phyloP scores from a whole-genome alignment of 2,329 filamentous ascomycete genomes.

The Fusarium newnesense region DNA sequence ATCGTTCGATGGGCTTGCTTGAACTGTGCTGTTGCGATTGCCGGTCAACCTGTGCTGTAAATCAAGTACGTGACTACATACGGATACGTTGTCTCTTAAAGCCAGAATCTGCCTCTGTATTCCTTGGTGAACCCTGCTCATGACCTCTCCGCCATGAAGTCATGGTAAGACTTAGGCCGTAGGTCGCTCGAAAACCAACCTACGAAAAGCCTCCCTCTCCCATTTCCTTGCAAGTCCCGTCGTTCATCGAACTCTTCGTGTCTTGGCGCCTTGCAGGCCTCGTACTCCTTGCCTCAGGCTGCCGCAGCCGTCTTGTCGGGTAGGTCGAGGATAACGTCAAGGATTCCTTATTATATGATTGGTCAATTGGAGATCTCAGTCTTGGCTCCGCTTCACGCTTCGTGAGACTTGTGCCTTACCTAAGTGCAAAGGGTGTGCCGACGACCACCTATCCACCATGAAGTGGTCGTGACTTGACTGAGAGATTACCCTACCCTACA shows the following conservation, averaged over 20 bases:
- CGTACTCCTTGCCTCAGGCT: constrained; percentile 28
- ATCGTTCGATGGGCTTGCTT: constrained; percentile 32
- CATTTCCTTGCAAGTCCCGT: constrained; percentile 34
- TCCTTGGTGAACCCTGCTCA: constrained; percentile 3
- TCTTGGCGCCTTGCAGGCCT: constrained; percentile 16
- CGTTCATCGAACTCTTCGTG: constrained; percentile 13
- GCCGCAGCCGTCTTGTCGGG: background rate
- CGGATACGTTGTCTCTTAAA: background rate
- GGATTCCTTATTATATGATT: constrained; percentile 23
- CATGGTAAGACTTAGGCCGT: constrained; percentile 16
- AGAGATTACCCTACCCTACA: constrained; percentile 30
- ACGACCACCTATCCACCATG: background rate
- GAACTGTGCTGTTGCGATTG: constrained; percentile 12
- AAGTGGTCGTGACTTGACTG: background rate
- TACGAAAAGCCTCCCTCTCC: constrained; percentile 14
- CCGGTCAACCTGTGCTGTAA: background rate
- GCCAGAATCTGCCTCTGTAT: background rate
- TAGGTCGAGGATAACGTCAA: background rate
- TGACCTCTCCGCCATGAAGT: constrained; percentile 32
- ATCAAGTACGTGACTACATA: background rate
- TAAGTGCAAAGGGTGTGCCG: constrained; percentile 14
- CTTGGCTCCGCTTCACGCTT: constrained; percentile 20
- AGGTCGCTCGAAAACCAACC: constrained; percentile 25
- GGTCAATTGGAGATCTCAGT: constrained; percentile 9
- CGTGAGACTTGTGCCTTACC: constrained; percentile 30